Evolutionary conservation across 2,329 filamentous ascomycete genomes (phyloP).

Genomic region (Aspergillus brunneoviolaceus): DNA sequence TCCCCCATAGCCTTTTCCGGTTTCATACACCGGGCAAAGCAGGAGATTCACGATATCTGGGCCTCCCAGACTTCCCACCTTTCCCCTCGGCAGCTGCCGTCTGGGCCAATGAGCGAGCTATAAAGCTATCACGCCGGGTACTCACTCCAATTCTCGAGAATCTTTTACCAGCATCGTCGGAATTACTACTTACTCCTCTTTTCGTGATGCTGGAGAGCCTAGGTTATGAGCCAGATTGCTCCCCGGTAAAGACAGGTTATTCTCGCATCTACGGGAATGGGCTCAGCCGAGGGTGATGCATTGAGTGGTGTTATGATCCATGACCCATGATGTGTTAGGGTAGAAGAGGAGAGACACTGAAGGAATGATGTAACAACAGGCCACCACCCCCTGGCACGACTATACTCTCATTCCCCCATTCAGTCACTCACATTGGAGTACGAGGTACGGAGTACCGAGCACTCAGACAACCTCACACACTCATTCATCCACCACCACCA

Average conservation of each 20-base stretch:
- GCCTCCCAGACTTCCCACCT: neutral
- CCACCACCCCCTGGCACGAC: neutral
- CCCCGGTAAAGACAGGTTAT: neutral
- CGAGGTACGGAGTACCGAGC: too few species aligned
- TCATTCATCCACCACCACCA: too few species aligned
- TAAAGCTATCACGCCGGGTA: slow-evolving; percentile 22
- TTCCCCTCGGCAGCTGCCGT: slow-evolving; percentile 31
- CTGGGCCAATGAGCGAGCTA: slow-evolving; percentile 29
- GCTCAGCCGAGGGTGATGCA: neutral
- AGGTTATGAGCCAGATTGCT: neutral
- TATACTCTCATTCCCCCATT: too few species aligned
- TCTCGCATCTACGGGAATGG: neutral
- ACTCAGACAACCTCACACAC: too few species aligned
- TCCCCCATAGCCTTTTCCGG: slow-evolving; percentile 36
- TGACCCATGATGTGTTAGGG: neutral
- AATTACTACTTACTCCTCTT: slow-evolving; percentile 21
- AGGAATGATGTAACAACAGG: neutral
- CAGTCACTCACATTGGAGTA: too few species aligned
- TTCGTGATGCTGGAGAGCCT: neutral
- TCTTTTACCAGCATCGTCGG: slow-evolving; percentile 26
- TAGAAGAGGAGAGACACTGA: neutral
- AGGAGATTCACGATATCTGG: slow-evolving; percentile 40
- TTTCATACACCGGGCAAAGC: slow-evolving; percentile 47
- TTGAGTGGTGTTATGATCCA: too few species aligned
- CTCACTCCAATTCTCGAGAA: slow-evolving; percentile 29